Evolutionary conservation across 331 rosid species (phyloP), one percentile per base, ranked within the genome.

Genomic region (Acacia pycnantha): DNA sequence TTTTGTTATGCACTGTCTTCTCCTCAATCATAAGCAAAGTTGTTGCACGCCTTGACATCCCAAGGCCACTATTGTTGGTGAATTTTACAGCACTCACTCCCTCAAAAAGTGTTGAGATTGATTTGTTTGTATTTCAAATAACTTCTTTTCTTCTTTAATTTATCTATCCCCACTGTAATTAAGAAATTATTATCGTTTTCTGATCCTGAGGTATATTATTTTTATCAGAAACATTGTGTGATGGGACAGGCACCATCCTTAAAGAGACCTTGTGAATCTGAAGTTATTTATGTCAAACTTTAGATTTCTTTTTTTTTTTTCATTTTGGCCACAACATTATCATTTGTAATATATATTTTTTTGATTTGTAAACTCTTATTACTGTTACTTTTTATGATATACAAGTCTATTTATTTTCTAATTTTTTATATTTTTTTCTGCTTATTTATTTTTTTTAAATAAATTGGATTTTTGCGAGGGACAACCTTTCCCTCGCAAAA

Each of bases 1-100:
- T 88, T 92, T 92, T 85, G 50, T 74, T 81, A 33, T 89, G 82
- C 93, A 92, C 64, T 44, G 74, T 77, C 82, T 67, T 81, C 82
- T 78, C 46, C 86, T 82, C 84, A 81, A 88, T 90, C 89, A 87
- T 88, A 82, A 89, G 81, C 88, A 85, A 77, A 79, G 87, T 82
- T 77, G 90, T 78, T 84, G 95, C 97, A 92, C 88, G 93, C 91
- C 89, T 88, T 88, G 85, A 79, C 86, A 82, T 62, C 74, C 82
- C 74, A 80, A 86, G 84, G 82, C 85, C 86, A 89, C 84, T 80
- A 71, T 70, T 85, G 68, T 64, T 88, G 27, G 37, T 22, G 5
- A 15, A 72, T 46, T 47, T 26, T 72, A 72, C 16, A 71, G 53
- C 58, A 46, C 58, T 26, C 21, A 16, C 56, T 70, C 56, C 22